These are phyloP conservation scores for Stereum hirsutum DNA, from an alignment of 1,284 basidiomycete genomes.

Conservation along the genomic window DNA sequence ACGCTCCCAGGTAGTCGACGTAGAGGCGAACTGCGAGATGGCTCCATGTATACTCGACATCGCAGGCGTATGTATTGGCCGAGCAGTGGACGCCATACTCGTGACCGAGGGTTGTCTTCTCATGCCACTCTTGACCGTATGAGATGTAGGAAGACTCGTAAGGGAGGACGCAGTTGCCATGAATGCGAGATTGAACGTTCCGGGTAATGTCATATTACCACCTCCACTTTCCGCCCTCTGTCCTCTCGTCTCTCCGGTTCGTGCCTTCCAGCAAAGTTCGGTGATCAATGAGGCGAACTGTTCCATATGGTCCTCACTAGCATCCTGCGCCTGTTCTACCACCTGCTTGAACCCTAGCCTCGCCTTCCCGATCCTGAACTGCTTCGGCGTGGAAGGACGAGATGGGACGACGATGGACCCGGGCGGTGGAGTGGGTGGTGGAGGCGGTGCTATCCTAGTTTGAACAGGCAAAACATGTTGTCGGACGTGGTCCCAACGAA, in stretches of 20 bases:
- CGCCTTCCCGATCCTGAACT: conserved; percentile 41
- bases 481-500: conserved; percentile 45
- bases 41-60: conserved; percentile 32
- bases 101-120: conserved; percentile 31
- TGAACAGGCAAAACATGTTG: conserved; percentile 36
- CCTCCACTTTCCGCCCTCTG: conserved; percentile 25
- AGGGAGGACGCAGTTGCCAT: conserved; percentile 32
- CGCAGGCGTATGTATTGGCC: conserved; percentile 21
- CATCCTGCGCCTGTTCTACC: conserved; percentile 46
- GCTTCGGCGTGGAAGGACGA: conserved; percentile 34
- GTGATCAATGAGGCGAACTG: conserved; percentile 42
- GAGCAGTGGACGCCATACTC: conserved; percentile 18
- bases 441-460: conserved; percentile 12
- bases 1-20: conserved; percentile 18
- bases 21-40: conserved; percentile 32
- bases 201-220: conserved; percentile 23
- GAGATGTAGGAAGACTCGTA: conserved; percentile 14
- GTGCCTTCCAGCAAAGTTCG: conserved; percentile 38
- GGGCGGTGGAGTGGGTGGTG: conserved; percentile 16
- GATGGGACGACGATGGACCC: conserved; percentile 17
- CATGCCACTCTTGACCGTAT: conserved; percentile 22
- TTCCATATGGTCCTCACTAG: conserved; percentile 31
- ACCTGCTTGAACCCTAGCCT: conserved; percentile 48
- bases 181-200: conserved; percentile 35
- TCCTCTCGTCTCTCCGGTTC: conserved; percentile 25